Conservation (phyloP, 108 stramenopile species). For the Cyclotella atomus region DNA sequence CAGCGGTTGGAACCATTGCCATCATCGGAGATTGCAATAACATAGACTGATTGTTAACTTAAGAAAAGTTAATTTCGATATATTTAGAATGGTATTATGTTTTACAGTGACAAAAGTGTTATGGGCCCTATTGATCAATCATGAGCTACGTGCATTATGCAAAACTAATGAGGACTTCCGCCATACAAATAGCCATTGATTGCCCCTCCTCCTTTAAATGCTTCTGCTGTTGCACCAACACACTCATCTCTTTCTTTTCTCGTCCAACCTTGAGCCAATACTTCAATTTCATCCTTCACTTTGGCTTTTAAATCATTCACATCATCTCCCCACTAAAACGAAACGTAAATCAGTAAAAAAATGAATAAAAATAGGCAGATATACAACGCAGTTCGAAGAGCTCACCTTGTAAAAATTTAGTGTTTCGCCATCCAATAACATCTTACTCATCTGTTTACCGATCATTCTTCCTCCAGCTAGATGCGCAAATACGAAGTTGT, state of each 20-base stretch:
- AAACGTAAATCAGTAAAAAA: neutral
- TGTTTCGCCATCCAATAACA: constrained; percentile 77
- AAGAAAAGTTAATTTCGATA: neutral
- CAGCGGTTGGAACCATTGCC: neutral
- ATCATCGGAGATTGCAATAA: neutral
- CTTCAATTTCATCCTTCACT: constrained; percentile 85
- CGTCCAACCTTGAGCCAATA: constrained; percentile 80
- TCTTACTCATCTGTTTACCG: constrained; percentile 86
- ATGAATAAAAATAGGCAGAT: neutral
- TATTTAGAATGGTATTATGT: neutral
- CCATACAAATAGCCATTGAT: constrained; percentile 76
- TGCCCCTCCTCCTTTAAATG: constrained; percentile 72
- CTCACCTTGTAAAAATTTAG: constrained; percentile 93
- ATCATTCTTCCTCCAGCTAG: constrained; percentile 94
- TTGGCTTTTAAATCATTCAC: constrained; percentile 76
- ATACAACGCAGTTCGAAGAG: neutral
- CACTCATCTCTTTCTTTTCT: constrained; percentile 76
- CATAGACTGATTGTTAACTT: neutral
- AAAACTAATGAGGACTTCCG: constrained; percentile 63
- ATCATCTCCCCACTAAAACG: constrained; percentile 78
- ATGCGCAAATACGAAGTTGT: constrained; percentile 96
- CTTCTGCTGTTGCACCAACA: constrained; percentile 69
- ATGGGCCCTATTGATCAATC: too few relatives aligned
- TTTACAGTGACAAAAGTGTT: too few relatives aligned
- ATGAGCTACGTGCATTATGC: too few relatives aligned